Evolutionary conservation across 2,329 filamentous ascomycete genomes (phyloP), one percentile per base, ranked within the genome.

Genomic region (Pyricularia sp.): DNA sequence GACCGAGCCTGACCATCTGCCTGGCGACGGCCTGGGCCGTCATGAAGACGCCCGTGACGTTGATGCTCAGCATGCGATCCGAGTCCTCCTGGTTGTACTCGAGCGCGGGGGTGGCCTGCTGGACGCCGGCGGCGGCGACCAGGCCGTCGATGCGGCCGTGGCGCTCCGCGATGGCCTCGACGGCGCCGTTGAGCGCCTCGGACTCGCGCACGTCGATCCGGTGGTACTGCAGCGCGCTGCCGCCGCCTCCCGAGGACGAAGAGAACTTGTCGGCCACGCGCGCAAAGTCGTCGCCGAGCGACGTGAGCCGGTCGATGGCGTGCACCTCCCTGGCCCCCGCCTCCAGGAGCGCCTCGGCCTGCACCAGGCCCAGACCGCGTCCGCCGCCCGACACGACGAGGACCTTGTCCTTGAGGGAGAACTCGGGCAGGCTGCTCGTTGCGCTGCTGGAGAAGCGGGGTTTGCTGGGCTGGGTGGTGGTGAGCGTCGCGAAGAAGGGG

Each of bases 21-120:
- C 87, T 83, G 40, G 92, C 93, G n/a, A 91, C 90, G 24, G 91
- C 91, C 79, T 93, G 90, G 30, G 91, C 91, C 68, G 91, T 96
- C 83, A 93, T 85, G 77, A 91, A 90, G 31, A 83, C 86, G 13
- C 92, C 93, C n/a, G 87, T 94, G 70, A 96, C 82, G 76, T 97
- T 96, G 72, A 93, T 88, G 71, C 89, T 84, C 75, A 96, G 82
- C 80, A 96, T 90, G 75, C 86, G 84, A 73, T 92, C 86, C 73
- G 86, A 85, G 73, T 91, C 89, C 72, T 88, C 81, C 26, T 89
- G 85, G 28, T 84, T 83, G 72, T 96, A 96, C 62, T 96, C 91
- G 65, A 96, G 79, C 1, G 93, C 91, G 0, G 90, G 77, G 0
- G 86, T 91, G 77, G 96, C 91, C 75, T 96, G 89, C 76, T 96